phyloP scores from a whole-genome alignment of 2,329 filamentous ascomycete species.

The Coccinonectria pachysandricola region DNA sequence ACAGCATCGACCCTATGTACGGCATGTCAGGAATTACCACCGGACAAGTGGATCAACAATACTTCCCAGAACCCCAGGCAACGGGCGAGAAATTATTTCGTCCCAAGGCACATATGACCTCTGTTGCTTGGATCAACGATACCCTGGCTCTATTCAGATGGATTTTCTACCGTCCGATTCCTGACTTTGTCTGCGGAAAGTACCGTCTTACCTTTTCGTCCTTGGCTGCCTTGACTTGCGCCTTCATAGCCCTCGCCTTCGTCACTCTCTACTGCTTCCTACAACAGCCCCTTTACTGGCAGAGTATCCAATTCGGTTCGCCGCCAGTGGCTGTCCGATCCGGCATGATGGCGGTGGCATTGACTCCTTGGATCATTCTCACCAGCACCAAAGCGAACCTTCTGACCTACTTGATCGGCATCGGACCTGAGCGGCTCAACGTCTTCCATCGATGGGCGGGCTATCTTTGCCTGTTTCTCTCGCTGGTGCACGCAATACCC shows the following conservation, averaged over 20 bases:
- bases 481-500: slow-evolving; percentile 74
- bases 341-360: slow-evolving; percentile 84
- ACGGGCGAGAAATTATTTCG: slow-evolving; percentile 46
- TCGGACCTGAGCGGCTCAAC: slow-evolving; percentile 84
- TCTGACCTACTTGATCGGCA: slow-evolving; percentile 73
- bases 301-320: slow-evolving; percentile 77
- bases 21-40: slow-evolving; percentile 36
- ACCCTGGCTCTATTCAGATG: slow-evolving; percentile 74
- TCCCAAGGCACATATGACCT: slow-evolving; percentile 65
- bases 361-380: slow-evolving; percentile 87
- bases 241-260: slow-evolving; percentile 58
- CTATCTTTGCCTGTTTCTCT: slow-evolving; percentile 74
- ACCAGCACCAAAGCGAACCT: slow-evolving; percentile 88
- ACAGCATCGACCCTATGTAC: slow-evolving; percentile 40
- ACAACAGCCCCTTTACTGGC: slow-evolving; percentile 80
- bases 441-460: slow-evolving; percentile 88
- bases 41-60: slow-evolving; percentile 50
- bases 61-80: slow-evolving; percentile 59
- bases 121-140: slow-evolving; percentile 65
- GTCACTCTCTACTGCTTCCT: slow-evolving; percentile 75
- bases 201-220: slow-evolving; percentile 72
- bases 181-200: slow-evolving; percentile 58
- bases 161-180: slow-evolving; percentile 81
- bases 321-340: slow-evolving; percentile 78
- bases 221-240: slow-evolving; percentile 58